Evolutionary conservation across 2,329 filamentous ascomycete species (phyloP).

Genomic region (Monosporascus ibericus): DNA sequence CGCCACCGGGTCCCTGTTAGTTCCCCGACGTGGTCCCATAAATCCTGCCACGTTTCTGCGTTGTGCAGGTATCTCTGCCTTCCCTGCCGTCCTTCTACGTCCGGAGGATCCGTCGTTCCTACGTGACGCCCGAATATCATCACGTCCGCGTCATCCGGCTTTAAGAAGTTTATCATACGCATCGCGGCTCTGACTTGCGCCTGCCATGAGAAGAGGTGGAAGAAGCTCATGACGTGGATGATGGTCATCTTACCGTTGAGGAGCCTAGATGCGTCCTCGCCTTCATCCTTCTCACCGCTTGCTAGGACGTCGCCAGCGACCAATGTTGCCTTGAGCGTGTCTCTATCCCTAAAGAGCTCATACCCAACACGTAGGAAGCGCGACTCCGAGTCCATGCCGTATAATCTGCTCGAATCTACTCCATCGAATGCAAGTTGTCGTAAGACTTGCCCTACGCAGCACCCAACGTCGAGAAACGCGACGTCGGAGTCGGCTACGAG

Average conservation of each 20-base stretch:
- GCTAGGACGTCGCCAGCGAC: constrained; percentile 43
- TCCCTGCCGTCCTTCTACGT: constrained; percentile 15
- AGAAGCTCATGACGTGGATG: constrained; percentile 44
- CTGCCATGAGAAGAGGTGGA: constrained; percentile 43
- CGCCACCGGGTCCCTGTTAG: constrained; percentile 44
- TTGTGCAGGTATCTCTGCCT: constrained; percentile 40
- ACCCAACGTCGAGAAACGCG: constrained; percentile 43
- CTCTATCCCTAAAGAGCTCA: constrained; percentile 56
- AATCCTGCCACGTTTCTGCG: constrained; percentile 39
- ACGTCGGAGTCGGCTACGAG: constrained; percentile 31
- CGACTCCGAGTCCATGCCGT: constrained; percentile 41
- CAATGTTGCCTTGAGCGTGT: constrained; percentile 40
- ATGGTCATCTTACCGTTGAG: constrained; percentile 38
- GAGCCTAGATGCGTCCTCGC: constrained; percentile 22
- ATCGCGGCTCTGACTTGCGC: constrained; percentile 39
- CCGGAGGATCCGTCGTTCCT: constrained; percentile 28
- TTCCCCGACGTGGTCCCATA: constrained; percentile 48
- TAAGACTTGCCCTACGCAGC: constrained; percentile 43
- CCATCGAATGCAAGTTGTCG: constrained; percentile 46
- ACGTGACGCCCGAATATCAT: constrained; percentile 48
- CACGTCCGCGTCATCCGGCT: constrained; percentile 35
- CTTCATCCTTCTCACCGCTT: constrained; percentile 6
- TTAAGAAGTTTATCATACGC: constrained; percentile 39
- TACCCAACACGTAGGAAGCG: constrained; percentile 54
- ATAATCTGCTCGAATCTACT: constrained; percentile 40